These are phyloP conservation scores for Cryphonectria nitschkei DNA, from an alignment of 2,329 filamentous ascomycete species.

Conservation along the genomic window DNA sequence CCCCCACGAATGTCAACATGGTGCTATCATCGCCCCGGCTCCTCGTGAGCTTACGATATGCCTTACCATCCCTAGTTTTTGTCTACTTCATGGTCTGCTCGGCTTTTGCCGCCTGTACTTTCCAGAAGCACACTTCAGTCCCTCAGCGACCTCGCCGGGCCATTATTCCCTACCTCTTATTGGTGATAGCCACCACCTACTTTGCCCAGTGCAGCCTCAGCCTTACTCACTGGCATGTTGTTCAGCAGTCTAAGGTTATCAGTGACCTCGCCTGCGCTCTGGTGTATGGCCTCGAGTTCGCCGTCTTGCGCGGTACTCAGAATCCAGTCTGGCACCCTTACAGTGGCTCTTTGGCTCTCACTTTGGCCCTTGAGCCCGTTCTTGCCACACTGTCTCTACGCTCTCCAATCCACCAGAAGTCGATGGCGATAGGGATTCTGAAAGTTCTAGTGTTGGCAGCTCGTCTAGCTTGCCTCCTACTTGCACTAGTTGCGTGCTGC, in stretches of 20 bases:
- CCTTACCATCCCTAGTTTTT: constrained; percentile 60
- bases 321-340: constrained; percentile 65
- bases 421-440: constrained; percentile 31
- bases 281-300: constrained; percentile 64
- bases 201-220: constrained; percentile 50
- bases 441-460: constrained; percentile 38
- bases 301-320: constrained; percentile 54
- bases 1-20: constrained; percentile 15
- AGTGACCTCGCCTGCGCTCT: constrained; percentile 65
- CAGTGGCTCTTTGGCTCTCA: constrained; percentile 64
- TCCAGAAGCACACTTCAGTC: constrained; percentile 47
- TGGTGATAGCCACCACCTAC: constrained; percentile 50
- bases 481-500: constrained; percentile 42
- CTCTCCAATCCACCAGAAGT: constrained; percentile 18
- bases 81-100: constrained; percentile 59
- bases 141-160: constrained; percentile 36
- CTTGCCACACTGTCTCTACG: constrained; percentile 39
- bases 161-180: constrained; percentile 49
- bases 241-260: constrained; percentile 54
- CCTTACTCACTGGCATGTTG: constrained; percentile 30
- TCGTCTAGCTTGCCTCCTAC: constrained; percentile 41
- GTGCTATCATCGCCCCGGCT: constrained; percentile 36
- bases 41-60: constrained; percentile 57
- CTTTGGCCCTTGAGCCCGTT: constrained; percentile 58
- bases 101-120: constrained; percentile 54